phyloP scores from a whole-genome alignment of 2,329 filamentous ascomycete species.

The Nemania diffusa region DNA sequence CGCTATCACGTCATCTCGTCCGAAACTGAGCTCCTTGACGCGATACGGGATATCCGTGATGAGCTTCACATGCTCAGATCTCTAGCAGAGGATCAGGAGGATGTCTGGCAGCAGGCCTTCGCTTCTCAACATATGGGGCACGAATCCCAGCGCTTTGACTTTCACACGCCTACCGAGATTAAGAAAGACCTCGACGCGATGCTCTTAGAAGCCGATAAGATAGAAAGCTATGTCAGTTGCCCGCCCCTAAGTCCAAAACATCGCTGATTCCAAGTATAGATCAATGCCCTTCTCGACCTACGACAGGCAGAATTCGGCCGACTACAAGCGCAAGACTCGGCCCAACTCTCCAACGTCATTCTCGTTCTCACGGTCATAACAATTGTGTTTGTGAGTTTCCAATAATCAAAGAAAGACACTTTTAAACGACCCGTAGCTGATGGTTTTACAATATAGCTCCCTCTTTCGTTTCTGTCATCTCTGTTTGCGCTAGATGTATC shows the following conservation, averaged over 20 bases:
- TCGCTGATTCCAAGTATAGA: background rate
- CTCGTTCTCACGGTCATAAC: background rate
- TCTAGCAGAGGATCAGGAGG: background rate
- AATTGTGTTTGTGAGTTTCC: slow-evolving; percentile 2
- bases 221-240: background rate
- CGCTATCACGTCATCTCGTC: slow-evolving; percentile 1
- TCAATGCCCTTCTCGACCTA: background rate
- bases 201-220: background rate
- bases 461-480: slow-evolving; percentile 1
- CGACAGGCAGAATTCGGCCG: slow-evolving; percentile 4
- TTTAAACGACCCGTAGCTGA: background rate
- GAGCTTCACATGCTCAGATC: background rate
- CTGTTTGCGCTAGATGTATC: slow-evolving; percentile 1
- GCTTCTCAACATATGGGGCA: background rate
- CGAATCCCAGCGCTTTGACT: background rate
- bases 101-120: background rate
- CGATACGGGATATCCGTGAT: background rate
- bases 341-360: background rate
- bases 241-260: background rate
- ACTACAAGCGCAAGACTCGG: background rate
- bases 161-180: background rate
- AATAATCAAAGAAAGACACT: background rate
- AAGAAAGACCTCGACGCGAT: background rate
- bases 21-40: background rate
- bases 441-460: background rate